Evolutionary conservation across 805 yeast genomes (phyloP).

Genomic region (Cyberlindnera meyerae): DNA sequence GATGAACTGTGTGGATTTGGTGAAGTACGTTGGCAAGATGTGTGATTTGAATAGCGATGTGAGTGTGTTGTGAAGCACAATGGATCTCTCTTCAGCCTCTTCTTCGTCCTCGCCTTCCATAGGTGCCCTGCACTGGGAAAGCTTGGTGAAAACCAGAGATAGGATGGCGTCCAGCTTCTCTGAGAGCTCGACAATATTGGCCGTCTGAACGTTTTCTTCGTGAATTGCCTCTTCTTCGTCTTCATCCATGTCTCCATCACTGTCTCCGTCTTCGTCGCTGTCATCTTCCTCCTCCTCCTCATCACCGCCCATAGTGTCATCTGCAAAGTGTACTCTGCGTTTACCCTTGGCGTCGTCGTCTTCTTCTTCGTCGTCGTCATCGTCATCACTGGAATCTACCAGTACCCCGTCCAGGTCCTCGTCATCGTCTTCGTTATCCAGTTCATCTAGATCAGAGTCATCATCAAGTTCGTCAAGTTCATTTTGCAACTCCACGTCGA

Average conservation of each 20-base stretch:
- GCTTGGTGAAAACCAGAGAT: slow-evolving; percentile 46
- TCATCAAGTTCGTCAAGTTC: slow-evolving; percentile 76
- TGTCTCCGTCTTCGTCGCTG: slow-evolving; percentile 27
- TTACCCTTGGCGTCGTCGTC: slow-evolving; percentile 12
- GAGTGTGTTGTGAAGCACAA: slow-evolving; percentile 65
- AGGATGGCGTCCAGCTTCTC: slow-evolving; percentile 70
- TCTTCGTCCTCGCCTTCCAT: slow-evolving; percentile 37
- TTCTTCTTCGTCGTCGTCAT: slow-evolving; percentile 27
- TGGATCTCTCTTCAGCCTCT: slow-evolving; percentile 50
- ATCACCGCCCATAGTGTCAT: slow-evolving; percentile 10
- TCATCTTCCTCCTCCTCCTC: slow-evolving; percentile 21
- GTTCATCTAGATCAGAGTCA: slow-evolving; percentile 29
- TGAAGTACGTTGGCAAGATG: slow-evolving; percentile 86
- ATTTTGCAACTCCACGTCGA: slow-evolving; percentile 90
- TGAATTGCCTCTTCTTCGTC: slow-evolving; percentile 41
- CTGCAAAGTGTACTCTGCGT: slow-evolving; percentile 18
- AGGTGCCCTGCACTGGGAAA: slow-evolving; percentile 28
- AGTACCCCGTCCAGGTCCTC: no score
- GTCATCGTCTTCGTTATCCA: slow-evolving; percentile 27
- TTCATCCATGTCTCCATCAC: slow-evolving; percentile 44
- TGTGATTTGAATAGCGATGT: slow-evolving; percentile 75
- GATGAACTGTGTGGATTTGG: slow-evolving; percentile 81
- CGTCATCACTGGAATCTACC: slow-evolving; percentile 1
- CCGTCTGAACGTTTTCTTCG: slow-evolving; percentile 23
- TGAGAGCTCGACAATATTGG: slow-evolving; percentile 48